A percentile compares a stretch with the other conserved stretches of the same genome.
Conservation (phyloP, 148 eudicot genomes). For the Rhododendron ovatum region DNA sequence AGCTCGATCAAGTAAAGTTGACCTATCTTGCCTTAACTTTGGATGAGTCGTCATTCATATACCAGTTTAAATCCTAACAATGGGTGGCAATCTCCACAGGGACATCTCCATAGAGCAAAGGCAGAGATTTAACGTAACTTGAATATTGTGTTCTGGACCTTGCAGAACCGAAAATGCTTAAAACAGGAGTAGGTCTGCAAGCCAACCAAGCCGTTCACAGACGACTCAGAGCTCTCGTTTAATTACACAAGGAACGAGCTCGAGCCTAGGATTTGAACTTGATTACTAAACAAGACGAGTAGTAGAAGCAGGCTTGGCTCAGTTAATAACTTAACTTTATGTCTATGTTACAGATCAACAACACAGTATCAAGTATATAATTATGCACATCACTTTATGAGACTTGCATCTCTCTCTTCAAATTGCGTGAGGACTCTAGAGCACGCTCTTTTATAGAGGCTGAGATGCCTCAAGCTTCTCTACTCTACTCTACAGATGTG, state of each 20-base stretch:
- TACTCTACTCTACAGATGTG: too few species aligned
- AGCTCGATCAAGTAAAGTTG: neutral
- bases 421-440: too few species aligned
- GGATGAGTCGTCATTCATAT: neutral
- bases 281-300: neutral
- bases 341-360: neutral
- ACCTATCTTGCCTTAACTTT: neutral
- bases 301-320: neutral
- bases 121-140: neutral
- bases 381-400: too few species aligned
- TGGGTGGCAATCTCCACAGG: neutral
- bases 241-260: neutral
- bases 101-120: neutral
- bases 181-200: neutral
- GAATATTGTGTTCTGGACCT: neutral
- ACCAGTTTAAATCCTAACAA: neutral
- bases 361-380: neutral
- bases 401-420: too few species aligned
- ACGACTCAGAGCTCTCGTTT: neutral
- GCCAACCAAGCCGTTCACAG: neutral
- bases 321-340: neutral
- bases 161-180: neutral
- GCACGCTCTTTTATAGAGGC: too few species aligned
- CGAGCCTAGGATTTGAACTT: neutral
- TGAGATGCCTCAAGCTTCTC: too few species aligned